Percentiles rank a stretch among this genome's conserved stretches.
Conservation (phyloP, 768 basidiomycete species). For the Boletus vinaceobasis region DNA sequence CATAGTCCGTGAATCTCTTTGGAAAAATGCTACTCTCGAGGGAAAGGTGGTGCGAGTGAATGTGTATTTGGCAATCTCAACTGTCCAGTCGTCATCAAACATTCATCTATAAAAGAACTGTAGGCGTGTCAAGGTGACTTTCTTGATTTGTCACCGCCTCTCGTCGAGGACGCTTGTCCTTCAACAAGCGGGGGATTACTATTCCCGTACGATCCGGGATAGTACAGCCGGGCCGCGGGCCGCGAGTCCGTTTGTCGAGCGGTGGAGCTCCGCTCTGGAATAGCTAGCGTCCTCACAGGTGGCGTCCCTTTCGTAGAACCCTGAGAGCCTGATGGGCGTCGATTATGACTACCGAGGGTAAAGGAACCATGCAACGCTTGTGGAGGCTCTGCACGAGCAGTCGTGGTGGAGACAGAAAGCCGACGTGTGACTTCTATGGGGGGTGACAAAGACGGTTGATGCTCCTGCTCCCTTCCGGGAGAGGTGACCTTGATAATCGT, state of each 20-base stretch:
- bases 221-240: constrained; percentile 16
- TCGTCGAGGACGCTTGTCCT: constrained; percentile 11
- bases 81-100: constrained; percentile 10
- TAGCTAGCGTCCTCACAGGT: constrained; percentile 12
- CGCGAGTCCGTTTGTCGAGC: constrained; percentile 23
- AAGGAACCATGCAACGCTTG: constrained; percentile 17
- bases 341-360: constrained; percentile 18
- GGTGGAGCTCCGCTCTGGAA: constrained; percentile 19
- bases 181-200: constrained; percentile 9
- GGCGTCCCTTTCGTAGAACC: constrained; percentile 20
- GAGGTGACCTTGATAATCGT: constrained; percentile 37
- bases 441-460: constrained; percentile 37
- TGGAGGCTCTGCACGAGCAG: constrained; percentile 43
- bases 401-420: constrained; percentile 42
- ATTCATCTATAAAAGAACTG: constrained; percentile 9
- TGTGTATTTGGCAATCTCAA: constrained; percentile 10
- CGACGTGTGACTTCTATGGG: constrained; percentile 48
- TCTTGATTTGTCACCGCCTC: constrained; percentile 26
- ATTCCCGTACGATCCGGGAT: constrained; percentile 22
- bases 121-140: not conserved
- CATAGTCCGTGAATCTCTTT: constrained; percentile 23
- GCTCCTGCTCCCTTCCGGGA: constrained; percentile 42
- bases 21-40: constrained; percentile 4
- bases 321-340: constrained; percentile 14
- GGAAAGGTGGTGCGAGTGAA: constrained; percentile 1